Conservation (phyloP, 2,329 filamentous ascomycete genomes). For the Verticillium isaacii region DNA sequence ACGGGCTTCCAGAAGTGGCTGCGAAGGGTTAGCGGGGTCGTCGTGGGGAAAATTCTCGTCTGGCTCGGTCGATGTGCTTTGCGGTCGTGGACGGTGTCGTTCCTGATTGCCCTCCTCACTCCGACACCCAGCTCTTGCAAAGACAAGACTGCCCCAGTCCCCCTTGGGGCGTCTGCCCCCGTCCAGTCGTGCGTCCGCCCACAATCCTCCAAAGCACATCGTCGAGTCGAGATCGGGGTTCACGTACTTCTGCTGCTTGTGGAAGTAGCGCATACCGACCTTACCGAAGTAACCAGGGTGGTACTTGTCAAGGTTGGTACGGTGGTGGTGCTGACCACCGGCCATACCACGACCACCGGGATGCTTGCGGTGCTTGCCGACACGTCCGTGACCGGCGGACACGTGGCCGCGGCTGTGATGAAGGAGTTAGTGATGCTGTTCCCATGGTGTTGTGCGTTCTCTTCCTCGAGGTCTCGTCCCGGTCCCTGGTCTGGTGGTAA, state of each 20-base stretch:
- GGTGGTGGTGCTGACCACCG: constrained; percentile 99
- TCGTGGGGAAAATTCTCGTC: background rate
- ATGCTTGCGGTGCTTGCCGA: constrained; percentile 98
- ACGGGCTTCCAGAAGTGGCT: constrained; percentile 94
- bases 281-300: constrained; percentile 86
- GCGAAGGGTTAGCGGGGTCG: constrained; percentile 4
- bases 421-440: background rate
- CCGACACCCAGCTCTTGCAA: background rate
- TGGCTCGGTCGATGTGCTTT: constrained; percentile 2
- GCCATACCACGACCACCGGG: constrained; percentile 81
- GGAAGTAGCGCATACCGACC: constrained; percentile 94
- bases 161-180: background rate
- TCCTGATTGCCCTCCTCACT: background rate
- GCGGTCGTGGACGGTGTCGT: background rate
- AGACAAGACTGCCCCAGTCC: background rate
- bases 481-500: background rate
- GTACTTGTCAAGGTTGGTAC: constrained; percentile 80
- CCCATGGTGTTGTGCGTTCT: background rate
- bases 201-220: background rate
- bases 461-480: background rate
- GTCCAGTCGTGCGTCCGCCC: background rate
- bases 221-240: constrained; percentile 3
- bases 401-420: constrained; percentile 83
- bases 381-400: constrained; percentile 94
- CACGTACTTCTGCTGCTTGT: constrained; percentile 71